Evolutionary conservation across 208 protist genomes (phyloP).

Genomic region (Herpetomonas tarakana): DNA sequence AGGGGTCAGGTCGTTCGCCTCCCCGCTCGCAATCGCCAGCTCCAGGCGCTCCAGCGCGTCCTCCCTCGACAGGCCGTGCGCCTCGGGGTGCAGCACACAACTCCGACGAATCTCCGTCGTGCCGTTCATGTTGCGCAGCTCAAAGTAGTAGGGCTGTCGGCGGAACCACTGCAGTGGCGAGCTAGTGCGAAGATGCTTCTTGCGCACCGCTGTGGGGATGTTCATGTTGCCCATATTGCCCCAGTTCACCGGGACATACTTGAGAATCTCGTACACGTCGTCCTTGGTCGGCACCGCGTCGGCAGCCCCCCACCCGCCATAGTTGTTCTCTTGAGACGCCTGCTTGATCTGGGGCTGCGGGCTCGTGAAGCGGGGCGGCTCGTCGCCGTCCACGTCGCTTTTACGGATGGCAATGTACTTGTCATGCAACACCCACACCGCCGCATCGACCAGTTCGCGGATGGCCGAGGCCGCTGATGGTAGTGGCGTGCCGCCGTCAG

Average conservation of each 20-base stretch:
- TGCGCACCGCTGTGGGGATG: constrained; percentile 50
- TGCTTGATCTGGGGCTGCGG: constrained; percentile 19
- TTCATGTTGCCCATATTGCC: constrained; percentile 58
- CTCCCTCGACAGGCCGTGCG: constrained; percentile 60
- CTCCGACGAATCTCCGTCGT: constrained; percentile 75
- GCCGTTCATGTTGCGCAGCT: constrained; percentile 65
- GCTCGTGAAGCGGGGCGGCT: constrained; percentile 40
- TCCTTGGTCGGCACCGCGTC: constrained; percentile 49
- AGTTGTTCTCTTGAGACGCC: constrained; percentile 36
- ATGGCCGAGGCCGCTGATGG: too few species aligned
- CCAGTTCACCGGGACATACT: constrained; percentile 85
- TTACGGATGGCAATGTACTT: background rate
- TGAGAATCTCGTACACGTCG: constrained; percentile 79
- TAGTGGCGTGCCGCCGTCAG: too few species aligned
- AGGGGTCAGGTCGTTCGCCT: constrained; percentile 62
- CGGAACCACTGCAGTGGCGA: constrained; percentile 71
- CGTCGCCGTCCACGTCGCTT: background rate
- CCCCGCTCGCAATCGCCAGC: constrained; percentile 45
- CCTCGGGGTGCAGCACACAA: constrained; percentile 74
- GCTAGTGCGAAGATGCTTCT: constrained; percentile 58
- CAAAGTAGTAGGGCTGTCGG: constrained; percentile 84
- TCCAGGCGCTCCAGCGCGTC: constrained; percentile 57
- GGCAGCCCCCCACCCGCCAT: constrained; percentile 63
- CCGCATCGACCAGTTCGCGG: background rate
- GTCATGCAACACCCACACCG: background rate